Percentiles rank a stretch among this genome's conserved stretches.
Evolutionary conservation across 2,329 filamentous ascomycete species (phyloP).

Genomic region (Aspergillus puulaauensis): DNA sequence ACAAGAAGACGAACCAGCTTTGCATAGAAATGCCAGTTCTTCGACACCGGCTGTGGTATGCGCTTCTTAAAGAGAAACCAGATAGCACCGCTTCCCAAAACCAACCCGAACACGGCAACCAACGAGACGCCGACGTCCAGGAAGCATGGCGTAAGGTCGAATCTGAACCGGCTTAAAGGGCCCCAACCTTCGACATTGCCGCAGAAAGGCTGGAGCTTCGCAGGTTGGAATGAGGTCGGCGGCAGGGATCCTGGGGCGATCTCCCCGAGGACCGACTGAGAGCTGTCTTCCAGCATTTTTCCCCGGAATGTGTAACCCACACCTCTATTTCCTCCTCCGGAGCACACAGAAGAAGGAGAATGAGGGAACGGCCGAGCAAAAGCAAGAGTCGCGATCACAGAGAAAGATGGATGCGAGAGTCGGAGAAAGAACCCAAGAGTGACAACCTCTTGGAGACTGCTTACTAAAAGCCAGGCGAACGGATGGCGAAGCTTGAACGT

Average conservation of each 20-base stretch:
- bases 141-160: conserved; percentile 97
- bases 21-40: conserved; percentile 88
- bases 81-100: conserved; percentile 74
- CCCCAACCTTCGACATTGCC: conserved; percentile 94
- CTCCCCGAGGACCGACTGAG: conserved; percentile 34
- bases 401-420: neutral
- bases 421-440: neutral
- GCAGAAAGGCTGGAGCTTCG: conserved; percentile 68
- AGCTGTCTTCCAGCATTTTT: conserved; percentile 36
- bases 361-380: neutral
- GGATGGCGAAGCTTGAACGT: conserved; percentile 1
- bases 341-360: conserved; percentile 6
- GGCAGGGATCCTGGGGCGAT: conserved; percentile 28
- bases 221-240: conserved; percentile 26
- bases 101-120: conserved; percentile 75
- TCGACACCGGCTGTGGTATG: conserved; percentile 65
- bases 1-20: conserved; percentile 68
- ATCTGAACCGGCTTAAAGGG: conserved; percentile 79
- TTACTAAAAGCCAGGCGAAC: conserved; percentile 4
- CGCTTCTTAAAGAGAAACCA: conserved; percentile 76
- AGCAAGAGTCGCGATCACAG: conserved; percentile 4
- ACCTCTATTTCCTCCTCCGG: conserved; percentile 22
- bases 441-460: neutral
- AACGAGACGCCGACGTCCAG: conserved; percentile 83
- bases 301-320: conserved; percentile 21